Conservation (phyloP, 192 early-diverging fungal species). For the Cetraspora pellucida region DNA sequence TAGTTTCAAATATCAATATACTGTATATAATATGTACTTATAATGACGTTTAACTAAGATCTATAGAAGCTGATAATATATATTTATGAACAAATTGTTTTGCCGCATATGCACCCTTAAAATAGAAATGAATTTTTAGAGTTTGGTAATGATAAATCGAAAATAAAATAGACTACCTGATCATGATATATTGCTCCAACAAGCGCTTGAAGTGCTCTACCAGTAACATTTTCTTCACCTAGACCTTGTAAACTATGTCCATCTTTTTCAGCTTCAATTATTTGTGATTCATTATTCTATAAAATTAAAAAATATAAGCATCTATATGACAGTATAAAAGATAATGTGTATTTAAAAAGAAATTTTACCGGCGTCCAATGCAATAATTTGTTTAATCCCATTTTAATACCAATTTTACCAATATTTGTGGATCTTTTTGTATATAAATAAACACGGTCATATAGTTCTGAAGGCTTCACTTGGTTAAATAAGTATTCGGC, state of each 20-base stretch:
- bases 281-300: conserved; percentile 4
- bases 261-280: not conserved
- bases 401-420: conserved; percentile 18
- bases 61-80: conserved; percentile 12
- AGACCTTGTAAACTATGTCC: not conserved
- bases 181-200: conserved; percentile 30
- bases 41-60: too few relatives aligned
- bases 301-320: not conserved
- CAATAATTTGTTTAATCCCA: conserved; percentile 26
- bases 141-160: not conserved
- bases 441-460: not conserved
- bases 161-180: not conserved
- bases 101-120: conserved; percentile 25
- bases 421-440: not conserved
- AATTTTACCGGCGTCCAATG: conserved; percentile 5
- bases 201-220: conserved; percentile 9
- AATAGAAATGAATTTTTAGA: not conserved
- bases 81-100: conserved; percentile 26
- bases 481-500: conserved; percentile 10
- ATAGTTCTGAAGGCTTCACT: not conserved
- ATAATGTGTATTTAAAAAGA: too few relatives aligned
- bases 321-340: not conserved
- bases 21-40: too few relatives aligned
- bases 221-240: conserved; percentile 1
- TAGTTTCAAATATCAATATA: too few relatives aligned